Base-by-base conservation (phyloP, 2,329 filamentous ascomycete species). In the Drechslerella stenobrocha region DNA sequence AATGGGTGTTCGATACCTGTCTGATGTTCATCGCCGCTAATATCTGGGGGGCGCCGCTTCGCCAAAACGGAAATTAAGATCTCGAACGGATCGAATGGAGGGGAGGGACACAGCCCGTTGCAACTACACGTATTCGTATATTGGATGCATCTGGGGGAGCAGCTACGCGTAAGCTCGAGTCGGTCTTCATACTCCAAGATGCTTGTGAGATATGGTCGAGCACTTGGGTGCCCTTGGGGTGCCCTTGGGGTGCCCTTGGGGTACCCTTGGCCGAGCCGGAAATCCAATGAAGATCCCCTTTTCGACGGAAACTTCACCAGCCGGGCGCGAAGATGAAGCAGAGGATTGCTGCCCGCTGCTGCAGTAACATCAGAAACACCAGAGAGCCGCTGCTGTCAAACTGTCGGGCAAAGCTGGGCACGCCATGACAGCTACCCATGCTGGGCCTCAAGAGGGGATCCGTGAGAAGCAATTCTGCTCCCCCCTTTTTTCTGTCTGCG, bases 41-140 rank as follows among this genome's bases (percentile, higher is more conserved):
- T 59, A 47, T 48, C 48, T 59, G 47, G 44, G 53, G 40, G 13
- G 28, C 40, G 34, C 44, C 47, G 40, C 46, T 48, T 47, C 18
- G 26, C 45, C 28, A 30, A 46, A 48, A 66, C 61, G 61, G 61
- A 66, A 66, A 66, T 66, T 66, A 59, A 58, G 61, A 58, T 57
- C 26, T 52, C 15, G 28, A 34, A 34, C 20, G 34, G 20, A 37
- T 40, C 28, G 37, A 32, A n/a, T 7, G 18, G 15, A 37, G 13
- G 3, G 34, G n/a, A 18, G 37, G 37, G n/a, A 3, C 3, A 18
- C 2, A 3, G n/a, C 18, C 8, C 9, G 15, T 42, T 18, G 37
- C 8, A 20, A 18, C 37, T 42, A 42, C 9, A 42, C 37, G 7
- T 42, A 30, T 30, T 5, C 15, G 34, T 37, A 7, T 3, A 13